These are phyloP conservation scores for Alternaria arbusti DNA, from an alignment of 2,329 filamentous ascomycete species.

Conservation along the genomic window DNA sequence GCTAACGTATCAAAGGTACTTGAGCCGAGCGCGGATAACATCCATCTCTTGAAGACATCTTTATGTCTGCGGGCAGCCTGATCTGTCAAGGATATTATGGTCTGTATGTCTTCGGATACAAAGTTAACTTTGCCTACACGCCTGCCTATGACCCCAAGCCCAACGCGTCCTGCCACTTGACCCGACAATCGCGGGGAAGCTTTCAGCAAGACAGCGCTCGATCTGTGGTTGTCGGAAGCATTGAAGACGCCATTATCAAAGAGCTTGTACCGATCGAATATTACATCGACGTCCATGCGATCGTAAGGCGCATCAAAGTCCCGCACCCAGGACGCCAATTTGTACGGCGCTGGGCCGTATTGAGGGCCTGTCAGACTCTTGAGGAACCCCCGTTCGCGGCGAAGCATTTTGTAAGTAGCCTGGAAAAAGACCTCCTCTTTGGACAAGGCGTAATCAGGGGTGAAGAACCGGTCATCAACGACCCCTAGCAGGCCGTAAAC, in stretches of 20 bases:
- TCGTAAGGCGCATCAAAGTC: background rate
- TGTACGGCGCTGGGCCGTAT: background rate
- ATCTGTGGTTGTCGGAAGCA: background rate
- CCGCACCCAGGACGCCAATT: background rate
- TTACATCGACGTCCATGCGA: background rate
- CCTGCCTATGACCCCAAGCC: background rate
- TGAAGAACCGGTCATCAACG: background rate
- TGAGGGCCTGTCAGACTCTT: background rate
- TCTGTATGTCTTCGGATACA: background rate
- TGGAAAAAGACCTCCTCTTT: background rate
- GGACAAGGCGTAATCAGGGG: background rate
- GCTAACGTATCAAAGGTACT: background rate
- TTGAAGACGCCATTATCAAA: background rate
- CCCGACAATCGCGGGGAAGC: background rate
- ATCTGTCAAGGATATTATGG: background rate
- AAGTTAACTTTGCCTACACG: background rate
- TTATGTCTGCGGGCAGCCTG: background rate
- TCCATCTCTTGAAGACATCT: background rate
- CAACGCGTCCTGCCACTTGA: background rate
- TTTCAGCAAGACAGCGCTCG: background rate
- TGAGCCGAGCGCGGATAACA: background rate
- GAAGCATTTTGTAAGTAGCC: background rate
- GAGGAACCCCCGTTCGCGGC: background rate
- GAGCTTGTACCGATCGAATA: background rate
- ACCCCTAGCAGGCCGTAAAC: background rate